Percentiles rank a stretch among this genome's conserved stretches.
Conservation (phyloP, 306 rosid species). For the Pterocarpus macrocarpus region DNA sequence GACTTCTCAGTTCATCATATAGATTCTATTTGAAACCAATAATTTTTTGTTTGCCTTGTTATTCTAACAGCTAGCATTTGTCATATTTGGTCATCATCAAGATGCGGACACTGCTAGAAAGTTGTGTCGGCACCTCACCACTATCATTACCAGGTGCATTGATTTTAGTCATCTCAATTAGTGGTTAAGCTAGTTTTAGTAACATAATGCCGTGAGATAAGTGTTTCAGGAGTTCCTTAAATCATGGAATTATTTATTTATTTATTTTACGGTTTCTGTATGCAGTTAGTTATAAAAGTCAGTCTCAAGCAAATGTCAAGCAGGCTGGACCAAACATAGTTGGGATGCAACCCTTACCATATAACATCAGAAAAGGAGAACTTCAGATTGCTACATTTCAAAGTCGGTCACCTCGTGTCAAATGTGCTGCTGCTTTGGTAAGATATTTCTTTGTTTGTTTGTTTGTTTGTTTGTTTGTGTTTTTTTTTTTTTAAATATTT, state of each 20-base stretch:
- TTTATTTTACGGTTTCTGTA: conserved; percentile 11
- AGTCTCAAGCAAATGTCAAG: conserved; percentile 10
- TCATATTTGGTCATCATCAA: conserved; percentile 21
- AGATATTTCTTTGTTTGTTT: conserved; percentile 46
- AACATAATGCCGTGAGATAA: neutral
- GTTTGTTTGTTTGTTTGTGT: too few relatives aligned
- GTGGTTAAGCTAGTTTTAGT: conserved; percentile 12
- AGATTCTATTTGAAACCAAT: conserved; percentile 14
- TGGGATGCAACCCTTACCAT: conserved; percentile 47
- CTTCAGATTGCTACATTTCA: conserved; percentile 42
- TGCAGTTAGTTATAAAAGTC: conserved; percentile 48
- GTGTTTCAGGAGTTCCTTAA: conserved; percentile 29
- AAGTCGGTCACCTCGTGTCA: conserved; percentile 49
- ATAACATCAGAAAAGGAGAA: conserved; percentile 45
- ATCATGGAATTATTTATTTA: neutral
- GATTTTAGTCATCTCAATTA: neutral
- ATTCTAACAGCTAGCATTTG: conserved; percentile 29
- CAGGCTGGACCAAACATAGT: conserved; percentile 45
- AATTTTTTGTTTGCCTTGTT: conserved; percentile 1
- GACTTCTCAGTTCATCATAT: neutral
- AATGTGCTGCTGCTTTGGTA: conserved; percentile 68
- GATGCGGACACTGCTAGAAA: conserved; percentile 53
- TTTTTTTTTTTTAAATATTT: neutral
- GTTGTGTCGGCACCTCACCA: conserved; percentile 46
- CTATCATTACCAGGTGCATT: conserved; percentile 62